Evolutionary conservation across 257 asterid genomes (phyloP), one percentile per base, ranked within the genome.

Genomic region (Leptodermis oblonga): DNA sequence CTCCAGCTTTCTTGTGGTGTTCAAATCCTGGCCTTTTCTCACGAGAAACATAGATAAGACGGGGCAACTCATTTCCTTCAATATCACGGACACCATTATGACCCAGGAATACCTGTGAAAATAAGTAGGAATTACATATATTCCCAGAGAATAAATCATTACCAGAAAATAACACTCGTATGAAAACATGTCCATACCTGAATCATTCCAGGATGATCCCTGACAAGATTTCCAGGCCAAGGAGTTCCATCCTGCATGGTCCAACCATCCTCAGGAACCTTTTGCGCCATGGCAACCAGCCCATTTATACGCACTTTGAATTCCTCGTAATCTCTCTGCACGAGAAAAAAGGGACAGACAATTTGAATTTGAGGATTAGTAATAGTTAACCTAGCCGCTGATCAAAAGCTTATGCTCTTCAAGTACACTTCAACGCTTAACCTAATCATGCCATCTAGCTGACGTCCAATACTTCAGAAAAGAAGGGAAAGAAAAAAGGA

Each of bases 131-230:
- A 67, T 69, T 26, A 74, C 36, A 51, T 68, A 10, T 39, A 17
- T n/a, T 67, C 64, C 37, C n/a, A 39, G 37, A 14, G 10, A 41
- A 36, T 14, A 18, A 58, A 26, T 63, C 28, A 13, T 45, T 4
- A 26, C 54, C 33, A 26, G 62, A 3, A 22, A 41, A 25, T 36
- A 34, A 30, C 18, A n/a, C 62, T 11, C 22, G 1, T 14, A 1
- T 13, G 26, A 62, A 11, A 51, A 73, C 14, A 58, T 46, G 25
- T 20, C 1, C 15, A 53, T 81, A 92, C 98, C 98, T 92, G 98
- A 69, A 92, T 92, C 98, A 92, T 92, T 87, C 98, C 98, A 68
- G 98, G 98, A 78, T 92, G 98, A 82, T 92, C 98, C 86, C 98
- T 81, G 78, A 92, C 96, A 71, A 83, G 87, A 67, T 92, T 92